Evolutionary conservation across 495 filamentous ascomycete genomes (phyloP).

Genomic region (Bryoglossum gracile): DNA sequence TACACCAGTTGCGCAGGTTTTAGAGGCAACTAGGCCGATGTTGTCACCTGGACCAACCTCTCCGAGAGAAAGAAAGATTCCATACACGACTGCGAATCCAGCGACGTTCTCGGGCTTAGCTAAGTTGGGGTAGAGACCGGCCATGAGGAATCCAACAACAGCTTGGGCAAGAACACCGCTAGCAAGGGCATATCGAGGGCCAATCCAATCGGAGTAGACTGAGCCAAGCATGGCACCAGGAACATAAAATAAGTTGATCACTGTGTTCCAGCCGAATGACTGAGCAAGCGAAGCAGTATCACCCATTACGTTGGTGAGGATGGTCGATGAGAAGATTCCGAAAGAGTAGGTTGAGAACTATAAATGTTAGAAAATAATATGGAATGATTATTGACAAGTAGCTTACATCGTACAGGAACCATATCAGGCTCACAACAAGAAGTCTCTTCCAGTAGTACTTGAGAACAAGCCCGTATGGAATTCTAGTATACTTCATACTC

Average conservation of each 20-base stretch:
- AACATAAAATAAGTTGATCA: constrained; percentile 81
- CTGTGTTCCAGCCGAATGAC: constrained; percentile 76
- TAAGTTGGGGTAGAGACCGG: constrained; percentile 59
- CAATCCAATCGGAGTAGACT: constrained; percentile 64
- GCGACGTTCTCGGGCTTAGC: constrained; percentile 56
- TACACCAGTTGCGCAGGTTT: constrained; percentile 79
- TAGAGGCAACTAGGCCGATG: constrained; percentile 80
- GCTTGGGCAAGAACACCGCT: constrained; percentile 61
- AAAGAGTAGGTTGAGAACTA: constrained; percentile 70
- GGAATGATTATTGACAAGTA: neutral
- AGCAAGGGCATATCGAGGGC: constrained; percentile 64
- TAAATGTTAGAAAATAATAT: constrained; percentile 5
- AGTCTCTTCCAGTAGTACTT: constrained; percentile 57
- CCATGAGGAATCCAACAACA: constrained; percentile 82
- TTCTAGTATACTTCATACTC: constrained; percentile 37
- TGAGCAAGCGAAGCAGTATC: constrained; percentile 53
- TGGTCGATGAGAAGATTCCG: constrained; percentile 66
- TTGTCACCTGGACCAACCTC: constrained; percentile 88
- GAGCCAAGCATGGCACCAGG: constrained; percentile 75
- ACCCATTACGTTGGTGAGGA: constrained; percentile 59
- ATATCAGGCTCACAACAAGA: constrained; percentile 66
- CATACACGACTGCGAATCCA: constrained; percentile 68
- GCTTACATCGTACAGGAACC: constrained; percentile 80
- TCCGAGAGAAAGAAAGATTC: constrained; percentile 77
- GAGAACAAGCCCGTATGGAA: constrained; percentile 47